Evolutionary conservation across 371 early-diverging fungal genomes (phyloP).

Genomic region (Smittium culicis): DNA sequence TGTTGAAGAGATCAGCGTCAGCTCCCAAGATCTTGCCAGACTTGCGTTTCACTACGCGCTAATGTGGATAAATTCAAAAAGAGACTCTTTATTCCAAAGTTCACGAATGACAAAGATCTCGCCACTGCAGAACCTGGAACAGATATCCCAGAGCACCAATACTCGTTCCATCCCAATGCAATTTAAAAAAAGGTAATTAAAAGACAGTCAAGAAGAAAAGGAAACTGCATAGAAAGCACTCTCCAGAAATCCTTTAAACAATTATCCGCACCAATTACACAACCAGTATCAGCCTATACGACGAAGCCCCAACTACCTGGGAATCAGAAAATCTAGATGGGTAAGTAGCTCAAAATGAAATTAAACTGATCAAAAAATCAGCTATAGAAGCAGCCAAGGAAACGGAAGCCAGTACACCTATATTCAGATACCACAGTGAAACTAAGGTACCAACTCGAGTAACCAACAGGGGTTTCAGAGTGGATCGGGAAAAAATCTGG

Average conservation of each 20-base stretch:
- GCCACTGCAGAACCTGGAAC: background rate
- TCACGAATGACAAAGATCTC: background rate
- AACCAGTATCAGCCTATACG: background rate
- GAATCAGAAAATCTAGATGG: background rate
- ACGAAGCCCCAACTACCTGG: background rate
- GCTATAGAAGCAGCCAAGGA: background rate
- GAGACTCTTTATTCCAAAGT: background rate
- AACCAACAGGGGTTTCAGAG: background rate
- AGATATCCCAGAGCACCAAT: background rate
- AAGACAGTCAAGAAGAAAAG: background rate
- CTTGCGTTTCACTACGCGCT: background rate
- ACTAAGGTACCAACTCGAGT: background rate
- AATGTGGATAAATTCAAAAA: background rate
- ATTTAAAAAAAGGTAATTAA: background rate
- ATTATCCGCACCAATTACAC: background rate
- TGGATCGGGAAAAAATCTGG: background rate
- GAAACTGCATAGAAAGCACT: too few species aligned
- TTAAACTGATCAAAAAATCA: background rate
- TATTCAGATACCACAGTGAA: background rate
- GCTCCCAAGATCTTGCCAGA: background rate
- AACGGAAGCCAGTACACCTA: background rate
- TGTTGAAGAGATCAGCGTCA: background rate
- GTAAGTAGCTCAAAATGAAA: background rate
- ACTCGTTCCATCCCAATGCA: background rate
- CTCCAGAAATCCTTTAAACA: background rate